These are phyloP conservation scores for Phialophora tarda DNA, from an alignment of 2,329 filamentous ascomycete genomes.

Conservation along the genomic window DNA sequence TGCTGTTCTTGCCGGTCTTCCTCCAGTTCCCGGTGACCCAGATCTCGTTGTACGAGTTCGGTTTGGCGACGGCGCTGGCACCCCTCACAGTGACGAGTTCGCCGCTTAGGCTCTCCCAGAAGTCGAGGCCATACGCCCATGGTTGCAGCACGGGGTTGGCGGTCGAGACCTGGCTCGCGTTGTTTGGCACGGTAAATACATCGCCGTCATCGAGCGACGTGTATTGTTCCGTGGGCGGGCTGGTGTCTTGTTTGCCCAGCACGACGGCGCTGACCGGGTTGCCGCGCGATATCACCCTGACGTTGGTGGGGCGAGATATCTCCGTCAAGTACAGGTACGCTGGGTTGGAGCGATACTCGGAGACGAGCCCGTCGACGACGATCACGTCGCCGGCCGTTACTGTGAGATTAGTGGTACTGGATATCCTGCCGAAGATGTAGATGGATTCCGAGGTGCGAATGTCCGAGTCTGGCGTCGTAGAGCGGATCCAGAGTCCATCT, in stretches of 20 bases:
- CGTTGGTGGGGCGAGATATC: slow-evolving; percentile 61
- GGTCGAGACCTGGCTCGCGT: slow-evolving; percentile 61
- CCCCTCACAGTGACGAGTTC: slow-evolving; percentile 69
- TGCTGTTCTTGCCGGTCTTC: slow-evolving; percentile 65
- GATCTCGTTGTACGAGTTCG: slow-evolving; percentile 70
- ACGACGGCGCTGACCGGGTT: slow-evolving; percentile 63
- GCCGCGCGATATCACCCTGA: slow-evolving; percentile 59
- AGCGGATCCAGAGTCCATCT: slow-evolving; percentile 69
- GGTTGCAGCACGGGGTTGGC: slow-evolving; percentile 68
- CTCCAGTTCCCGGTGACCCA: slow-evolving; percentile 72
- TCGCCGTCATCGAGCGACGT: slow-evolving; percentile 68
- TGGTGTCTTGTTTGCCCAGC: slow-evolving; percentile 62
- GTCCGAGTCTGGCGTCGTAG: slow-evolving; percentile 62
- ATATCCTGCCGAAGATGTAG: slow-evolving; percentile 62
- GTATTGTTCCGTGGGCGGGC: slow-evolving; percentile 67
- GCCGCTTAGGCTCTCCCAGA: slow-evolving; percentile 73
- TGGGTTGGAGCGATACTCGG: slow-evolving; percentile 63
- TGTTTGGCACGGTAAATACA: slow-evolving; percentile 70
- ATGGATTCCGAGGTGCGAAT: slow-evolving; percentile 67
- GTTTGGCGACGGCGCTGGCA: slow-evolving; percentile 63
- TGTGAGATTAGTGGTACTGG: slow-evolving; percentile 42
- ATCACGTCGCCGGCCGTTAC: slow-evolving; percentile 68
- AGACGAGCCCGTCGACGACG: slow-evolving; percentile 62
- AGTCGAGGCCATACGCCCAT: slow-evolving; percentile 69
- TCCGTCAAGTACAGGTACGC: slow-evolving; percentile 70